Conservation (phyloP, 2,329 filamentous ascomycete species). For the Fusarium sp. region DNA sequence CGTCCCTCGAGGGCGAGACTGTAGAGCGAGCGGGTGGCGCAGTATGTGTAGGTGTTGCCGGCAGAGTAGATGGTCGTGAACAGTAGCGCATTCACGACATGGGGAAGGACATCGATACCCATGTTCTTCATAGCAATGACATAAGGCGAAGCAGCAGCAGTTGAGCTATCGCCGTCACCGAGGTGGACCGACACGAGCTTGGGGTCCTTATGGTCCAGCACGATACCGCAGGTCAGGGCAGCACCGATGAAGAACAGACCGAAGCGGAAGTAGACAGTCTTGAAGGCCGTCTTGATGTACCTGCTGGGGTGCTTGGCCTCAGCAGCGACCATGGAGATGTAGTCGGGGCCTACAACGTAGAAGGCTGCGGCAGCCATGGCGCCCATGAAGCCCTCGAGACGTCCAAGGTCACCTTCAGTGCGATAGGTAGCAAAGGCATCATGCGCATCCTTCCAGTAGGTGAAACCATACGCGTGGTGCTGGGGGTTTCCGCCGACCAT, state of each 20-base stretch:
- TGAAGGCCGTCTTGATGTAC: constrained; percentile 77
- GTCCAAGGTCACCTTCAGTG: constrained; percentile 26
- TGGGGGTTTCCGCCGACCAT: constrained; percentile 38
- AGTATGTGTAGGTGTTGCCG: constrained; percentile 48
- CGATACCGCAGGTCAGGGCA: constrained; percentile 31
- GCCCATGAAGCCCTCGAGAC: constrained; percentile 36
- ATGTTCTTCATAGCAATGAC: constrained; percentile 39
- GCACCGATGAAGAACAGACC: constrained; percentile 78
- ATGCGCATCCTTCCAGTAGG: constrained; percentile 27
- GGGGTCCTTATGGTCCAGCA: constrained; percentile 11
- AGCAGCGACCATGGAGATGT: constrained; percentile 39
- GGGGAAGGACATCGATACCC: constrained; percentile 58
- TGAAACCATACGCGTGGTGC: constrained; percentile 35
- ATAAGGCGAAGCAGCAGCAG: constrained; percentile 34
- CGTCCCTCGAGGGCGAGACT: constrained; percentile 67
- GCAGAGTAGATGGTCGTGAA: constrained; percentile 58
- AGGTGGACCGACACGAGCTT: constrained; percentile 23
- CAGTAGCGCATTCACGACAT: constrained; percentile 64
- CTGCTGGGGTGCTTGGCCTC: constrained; percentile 60
- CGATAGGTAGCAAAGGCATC: constrained; percentile 32
- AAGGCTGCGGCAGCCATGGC: constrained; percentile 29
- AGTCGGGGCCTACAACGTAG: constrained; percentile 35
- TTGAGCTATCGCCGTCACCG: not conserved
- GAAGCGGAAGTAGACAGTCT: constrained; percentile 80
- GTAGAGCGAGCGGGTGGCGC: constrained; percentile 66